Conservation (phyloP, 495 filamentous ascomycete genomes). For the Endocarpon pusillum region DNA sequence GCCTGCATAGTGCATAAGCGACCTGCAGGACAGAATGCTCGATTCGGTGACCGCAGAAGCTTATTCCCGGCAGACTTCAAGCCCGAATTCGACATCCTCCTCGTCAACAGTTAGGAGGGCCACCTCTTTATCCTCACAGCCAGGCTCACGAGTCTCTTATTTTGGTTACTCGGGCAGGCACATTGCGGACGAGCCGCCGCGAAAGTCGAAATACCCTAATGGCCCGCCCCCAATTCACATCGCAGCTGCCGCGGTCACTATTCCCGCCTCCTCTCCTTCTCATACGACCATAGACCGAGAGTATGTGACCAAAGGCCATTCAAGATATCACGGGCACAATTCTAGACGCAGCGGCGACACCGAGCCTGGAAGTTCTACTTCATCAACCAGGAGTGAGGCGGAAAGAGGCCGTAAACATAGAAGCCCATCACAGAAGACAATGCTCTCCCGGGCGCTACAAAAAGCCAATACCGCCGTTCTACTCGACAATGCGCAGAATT, state of each 20-base stretch:
- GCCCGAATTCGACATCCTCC: slow-evolving; percentile 13
- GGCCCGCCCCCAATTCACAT: slow-evolving; percentile 8
- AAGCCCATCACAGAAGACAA: slow-evolving; percentile 61
- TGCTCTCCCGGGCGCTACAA: slow-evolving; percentile 81
- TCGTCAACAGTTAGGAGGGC: slow-evolving; percentile 13
- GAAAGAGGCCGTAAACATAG: slow-evolving; percentile 21
- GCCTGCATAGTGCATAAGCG: too few species aligned
- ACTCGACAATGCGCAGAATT: slow-evolving; percentile 86
- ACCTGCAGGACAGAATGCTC: neutral
- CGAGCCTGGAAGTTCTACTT: slow-evolving; percentile 13
- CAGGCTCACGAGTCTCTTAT: slow-evolving; percentile 6
- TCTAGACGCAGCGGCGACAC: slow-evolving; percentile 13
- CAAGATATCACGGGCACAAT: slow-evolving; percentile 5
- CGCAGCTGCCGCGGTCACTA: slow-evolving; percentile 11
- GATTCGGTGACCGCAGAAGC: slow-evolving; percentile 9
- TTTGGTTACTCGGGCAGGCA: slow-evolving; percentile 10
- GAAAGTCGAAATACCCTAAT: slow-evolving; percentile 6
- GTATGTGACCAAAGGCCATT: slow-evolving; percentile 4
- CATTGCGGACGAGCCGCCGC: slow-evolving; percentile 6
- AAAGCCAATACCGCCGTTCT: slow-evolving; percentile 92
- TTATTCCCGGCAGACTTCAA: slow-evolving; percentile 8
- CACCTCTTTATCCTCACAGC: slow-evolving; percentile 8
- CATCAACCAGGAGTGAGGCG: slow-evolving; percentile 11
- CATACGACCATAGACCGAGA: slow-evolving; percentile 8
- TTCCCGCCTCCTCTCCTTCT: slow-evolving; percentile 10